A percentile compares a stretch with the other conserved stretches of the same genome.
Conservation (phyloP, 2,329 filamentous ascomycete genomes). For the Diaporthe sp. region DNA sequence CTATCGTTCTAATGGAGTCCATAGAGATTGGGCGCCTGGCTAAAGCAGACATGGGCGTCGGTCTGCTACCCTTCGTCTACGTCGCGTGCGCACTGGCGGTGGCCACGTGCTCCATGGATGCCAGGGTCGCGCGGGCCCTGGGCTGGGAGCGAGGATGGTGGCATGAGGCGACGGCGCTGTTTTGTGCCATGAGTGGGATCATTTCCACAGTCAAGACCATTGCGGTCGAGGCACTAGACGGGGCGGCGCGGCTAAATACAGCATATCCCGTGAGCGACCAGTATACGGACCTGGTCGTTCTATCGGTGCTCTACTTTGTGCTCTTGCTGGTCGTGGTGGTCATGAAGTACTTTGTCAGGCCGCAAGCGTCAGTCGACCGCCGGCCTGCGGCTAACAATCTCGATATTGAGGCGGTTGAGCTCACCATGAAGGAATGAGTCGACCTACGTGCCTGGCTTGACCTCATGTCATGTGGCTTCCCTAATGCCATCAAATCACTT, state of each 20-base stretch:
- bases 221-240: slow-evolving; percentile 17
- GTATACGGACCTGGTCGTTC: slow-evolving; percentile 43
- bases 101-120: slow-evolving; percentile 38
- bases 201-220: slow-evolving; percentile 43
- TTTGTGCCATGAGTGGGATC: slow-evolving; percentile 43
- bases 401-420: not conserved
- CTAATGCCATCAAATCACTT: not conserved
- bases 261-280: slow-evolving; percentile 44
- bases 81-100: slow-evolving; percentile 40
- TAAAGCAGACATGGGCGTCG: slow-evolving; percentile 39
- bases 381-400: not conserved
- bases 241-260: slow-evolving; percentile 34
- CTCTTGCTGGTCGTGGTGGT: slow-evolving; percentile 35
- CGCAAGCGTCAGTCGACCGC: not conserved
- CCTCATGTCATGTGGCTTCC: not conserved
- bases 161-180: slow-evolving; percentile 41
- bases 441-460: not conserved
- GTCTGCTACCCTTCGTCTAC: slow-evolving; percentile 43
- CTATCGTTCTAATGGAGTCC: slow-evolving; percentile 43
- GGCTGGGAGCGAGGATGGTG: slow-evolving; percentile 27
- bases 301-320: slow-evolving; percentile 41
- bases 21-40: slow-evolving; percentile 44
- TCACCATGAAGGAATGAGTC: not conserved
- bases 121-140: slow-evolving; percentile 33
- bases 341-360: slow-evolving; percentile 25